Evolutionary conservation across 2,329 filamentous ascomycete genomes (phyloP), one percentile per base, ranked within the genome.

Genomic region (Aspergillus japonicus): DNA sequence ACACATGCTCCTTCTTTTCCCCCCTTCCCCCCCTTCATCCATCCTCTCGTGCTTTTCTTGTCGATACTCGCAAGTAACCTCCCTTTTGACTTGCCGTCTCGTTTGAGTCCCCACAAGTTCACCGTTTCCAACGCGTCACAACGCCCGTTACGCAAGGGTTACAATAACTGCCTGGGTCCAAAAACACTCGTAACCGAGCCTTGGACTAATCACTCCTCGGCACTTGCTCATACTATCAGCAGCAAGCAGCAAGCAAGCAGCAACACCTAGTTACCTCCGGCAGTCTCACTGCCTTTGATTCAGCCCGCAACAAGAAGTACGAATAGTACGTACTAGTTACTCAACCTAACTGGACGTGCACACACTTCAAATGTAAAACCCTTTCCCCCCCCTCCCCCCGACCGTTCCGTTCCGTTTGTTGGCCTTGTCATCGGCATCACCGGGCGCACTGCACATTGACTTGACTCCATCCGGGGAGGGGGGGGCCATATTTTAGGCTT

Each of bases 41-140:
- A 8, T 33, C 33, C 14, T 12, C 33, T 44, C 39, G 16, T n/a
- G 26, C 29, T 44, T 47, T 29, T 35, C 47, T 56, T 31, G 44
- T 47, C 26, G 4, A 35, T 6, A 29, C 26, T 29, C 26, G 26
- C 26, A 29, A 29, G 26, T 29, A 42, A 53, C 23, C 29, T 51
- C 50, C 33, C 47, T 55, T 35, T 53, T 57, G 39, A 47, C 58
- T 54, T 54, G 42, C 50, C 26, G 33, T 51, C 26, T 26, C 31
- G 5, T 21, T 55, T 33, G 7, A 29, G 60, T 66, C 65, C 62
- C 65, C 65, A 64, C 65, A 67, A 64, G 65, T 67, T 67, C 65
- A 66, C 64, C 64, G 64, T 65, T 66, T 63, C 57, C 63, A 64
- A 63, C 64, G 64, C 64, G 62, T 68, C 63, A 68, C 62, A 60